These are phyloP conservation scores for Barbarea vulgaris DNA, from an alignment of 345 rosid species.

Conservation along the genomic window DNA sequence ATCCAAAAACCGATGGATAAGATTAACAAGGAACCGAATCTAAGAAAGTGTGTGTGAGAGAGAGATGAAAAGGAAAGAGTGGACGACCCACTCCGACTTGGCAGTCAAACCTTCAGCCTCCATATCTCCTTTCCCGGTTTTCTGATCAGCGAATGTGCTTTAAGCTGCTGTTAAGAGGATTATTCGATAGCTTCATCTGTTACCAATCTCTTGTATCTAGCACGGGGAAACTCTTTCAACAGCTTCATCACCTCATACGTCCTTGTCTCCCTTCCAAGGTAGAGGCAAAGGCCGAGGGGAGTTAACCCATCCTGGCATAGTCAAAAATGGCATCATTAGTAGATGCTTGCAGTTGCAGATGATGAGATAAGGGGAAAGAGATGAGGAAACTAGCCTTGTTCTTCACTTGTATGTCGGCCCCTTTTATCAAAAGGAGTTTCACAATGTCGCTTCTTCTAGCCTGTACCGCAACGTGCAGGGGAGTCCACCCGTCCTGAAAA, in stretches of 20 bases:
- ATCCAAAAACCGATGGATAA: conserved; percentile 9
- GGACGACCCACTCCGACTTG: neutral
- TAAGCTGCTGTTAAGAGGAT: neutral
- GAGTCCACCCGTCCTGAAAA: conserved; percentile 94
- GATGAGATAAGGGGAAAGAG: neutral
- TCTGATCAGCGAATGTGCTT: neutral
- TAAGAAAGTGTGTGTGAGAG: neutral
- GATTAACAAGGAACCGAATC: neutral
- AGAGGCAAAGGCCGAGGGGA: conserved; percentile 79
- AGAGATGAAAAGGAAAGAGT: neutral
- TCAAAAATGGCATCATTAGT: neutral
- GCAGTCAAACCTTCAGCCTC: no score
- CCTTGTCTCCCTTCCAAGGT: conserved; percentile 58
- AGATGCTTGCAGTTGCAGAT: neutral
- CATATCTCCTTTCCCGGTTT: neutral
- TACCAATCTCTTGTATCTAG: no score
- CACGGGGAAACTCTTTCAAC: no score
- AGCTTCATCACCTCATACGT: conserved; percentile 71
- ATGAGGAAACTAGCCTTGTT: conserved; percentile 47
- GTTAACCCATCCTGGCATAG: conserved; percentile 72
- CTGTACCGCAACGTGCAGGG: conserved; percentile 92
- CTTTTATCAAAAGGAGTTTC: conserved; percentile 77
- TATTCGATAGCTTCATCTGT: conserved; percentile 5
- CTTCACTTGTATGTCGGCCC: conserved; percentile 66
- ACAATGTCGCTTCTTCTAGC: conserved; percentile 75